Evolutionary conservation across 1,284 basidiomycete species (phyloP), one percentile per base, ranked within the genome.

Genomic region (Irpex rosettiformis): DNA sequence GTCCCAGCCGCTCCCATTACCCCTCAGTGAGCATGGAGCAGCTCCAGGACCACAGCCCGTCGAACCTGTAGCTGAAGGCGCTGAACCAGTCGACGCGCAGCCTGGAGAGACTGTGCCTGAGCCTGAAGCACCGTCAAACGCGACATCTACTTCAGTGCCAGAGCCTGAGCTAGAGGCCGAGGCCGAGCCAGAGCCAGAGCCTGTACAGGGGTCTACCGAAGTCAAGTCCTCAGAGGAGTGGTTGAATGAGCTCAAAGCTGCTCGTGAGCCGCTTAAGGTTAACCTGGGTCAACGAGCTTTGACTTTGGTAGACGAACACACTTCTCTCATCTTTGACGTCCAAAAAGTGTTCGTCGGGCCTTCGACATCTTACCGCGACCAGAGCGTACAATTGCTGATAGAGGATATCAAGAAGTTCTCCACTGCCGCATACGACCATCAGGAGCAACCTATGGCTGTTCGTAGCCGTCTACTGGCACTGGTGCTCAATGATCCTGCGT

Each of bases 271-370:
- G 30, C 71, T 94, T 47, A 85, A 85, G 65, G 76, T 78, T 4
- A 77, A 78, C n/a, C 79, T 96, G 58, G 82, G 88, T 42, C 76
- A 79, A 27, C 85, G 85, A 42, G 86, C 92, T 0, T 77, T 99
- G 47, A 75, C 79, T 10, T 79, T 99, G 27, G 88, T 96, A 51
- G 96, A 98, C 69, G 85, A 90, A 61, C 90, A 95, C 65, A 86
- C 91, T 6, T 87, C 89, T 4, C 81, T 98, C 48, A 88, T 98
- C 52, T 97, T 97, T 68, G 95, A 98, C 68, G 83, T 97, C 53
- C 88, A 91, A 65, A 80, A 81, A 29, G 89, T 90, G 10, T 94
- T 96, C 72, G 80, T 89, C 56, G 85, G 86, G 25, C 76, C 82
- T 1, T 75, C 78, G 45, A 83, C 80, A 52, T 79, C 78, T 29